phyloP scores from a whole-genome alignment of 306 rosid species.

The Carpinus fangiana region DNA sequence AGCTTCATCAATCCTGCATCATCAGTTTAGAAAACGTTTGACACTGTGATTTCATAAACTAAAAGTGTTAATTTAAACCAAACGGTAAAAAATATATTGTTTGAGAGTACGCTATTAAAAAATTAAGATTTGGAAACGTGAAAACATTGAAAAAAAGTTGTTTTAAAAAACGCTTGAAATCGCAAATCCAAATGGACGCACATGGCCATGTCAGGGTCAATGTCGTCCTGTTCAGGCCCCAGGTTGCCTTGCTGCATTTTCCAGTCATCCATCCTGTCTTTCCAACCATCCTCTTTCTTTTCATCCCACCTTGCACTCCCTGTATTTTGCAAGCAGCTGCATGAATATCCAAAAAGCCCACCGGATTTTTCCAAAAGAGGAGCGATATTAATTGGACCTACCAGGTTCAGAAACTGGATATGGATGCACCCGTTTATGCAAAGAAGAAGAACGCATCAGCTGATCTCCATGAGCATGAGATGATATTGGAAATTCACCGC shows the following conservation, averaged over 20 bases:
- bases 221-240: conserved; percentile 68
- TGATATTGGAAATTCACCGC: conserved; percentile 58
- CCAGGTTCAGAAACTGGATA: conserved; percentile 58
- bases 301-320: conserved; percentile 69
- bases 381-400: not conserved
- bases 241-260: conserved; percentile 78
- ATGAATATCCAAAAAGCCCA: not conserved
- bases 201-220: conserved; percentile 82
- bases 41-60: too few species aligned
- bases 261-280: conserved; percentile 81
- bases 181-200: conserved; percentile 18
- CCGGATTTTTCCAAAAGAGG: not conserved
- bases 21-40: conserved; percentile 6
- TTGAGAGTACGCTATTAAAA: too few species aligned
- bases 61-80: too few species aligned
- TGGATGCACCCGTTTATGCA: conserved; percentile 65
- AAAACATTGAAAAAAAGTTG: not conserved
- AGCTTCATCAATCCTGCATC: conserved; percentile 83
- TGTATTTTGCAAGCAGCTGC: conserved; percentile 30
- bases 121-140: too few species aligned
- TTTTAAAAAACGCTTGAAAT: too few species aligned
- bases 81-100: too few species aligned
- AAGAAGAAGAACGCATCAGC: conserved; percentile 49
- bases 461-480: conserved; percentile 50
- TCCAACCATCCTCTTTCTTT: conserved; percentile 64